Percentiles rank a stretch among this genome's conserved stretches.
Evolutionary conservation across 1,284 basidiomycete species (phyloP).

Genomic region (Rhizoctonia solani): DNA sequence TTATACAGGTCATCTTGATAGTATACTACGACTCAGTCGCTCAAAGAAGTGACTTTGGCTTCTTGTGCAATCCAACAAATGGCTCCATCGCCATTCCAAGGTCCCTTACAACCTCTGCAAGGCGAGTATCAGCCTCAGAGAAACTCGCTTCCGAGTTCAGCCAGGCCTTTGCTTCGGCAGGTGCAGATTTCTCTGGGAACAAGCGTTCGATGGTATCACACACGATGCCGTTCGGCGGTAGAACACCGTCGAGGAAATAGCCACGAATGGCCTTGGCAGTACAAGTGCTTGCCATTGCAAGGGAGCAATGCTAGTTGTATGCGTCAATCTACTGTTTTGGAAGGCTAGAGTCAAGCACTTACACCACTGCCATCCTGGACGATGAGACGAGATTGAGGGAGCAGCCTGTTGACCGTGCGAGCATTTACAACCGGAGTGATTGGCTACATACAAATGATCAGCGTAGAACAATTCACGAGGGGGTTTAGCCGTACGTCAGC

Average conservation of each 20-base stretch:
- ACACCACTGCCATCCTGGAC: conserved; percentile 42
- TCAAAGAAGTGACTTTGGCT: conserved; percentile 4
- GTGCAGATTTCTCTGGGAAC: conserved; percentile 37
- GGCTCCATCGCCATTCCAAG: conserved; percentile 40
- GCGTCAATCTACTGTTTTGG: neutral
- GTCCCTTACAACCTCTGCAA: conserved; percentile 38
- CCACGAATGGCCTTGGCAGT: conserved; percentile 39
- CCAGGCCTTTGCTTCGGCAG: conserved; percentile 21
- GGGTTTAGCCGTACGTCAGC: conserved; percentile 28
- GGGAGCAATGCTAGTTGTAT: conserved; percentile 40
- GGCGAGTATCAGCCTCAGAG: conserved; percentile 36
- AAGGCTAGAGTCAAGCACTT: conserved; percentile 6
- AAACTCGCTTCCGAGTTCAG: neutral
- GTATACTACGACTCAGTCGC: too few relatives aligned
- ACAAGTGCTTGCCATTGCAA: conserved; percentile 41
- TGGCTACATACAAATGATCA: conserved; percentile 34
- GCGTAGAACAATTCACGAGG: neutral
- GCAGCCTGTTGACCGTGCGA: conserved; percentile 40
- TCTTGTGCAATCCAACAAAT: conserved; percentile 33
- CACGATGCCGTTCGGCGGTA: conserved; percentile 40
- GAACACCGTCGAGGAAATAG: conserved; percentile 40
- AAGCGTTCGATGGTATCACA: conserved; percentile 40
- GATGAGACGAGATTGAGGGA: conserved; percentile 40
- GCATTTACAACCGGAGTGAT: conserved; percentile 42
- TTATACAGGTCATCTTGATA: too few relatives aligned